Percentiles rank a stretch among this genome's conserved stretches.
phyloP scores from a whole-genome alignment of 2,329 filamentous ascomycete genomes.

The Epichloe glyceriae region DNA sequence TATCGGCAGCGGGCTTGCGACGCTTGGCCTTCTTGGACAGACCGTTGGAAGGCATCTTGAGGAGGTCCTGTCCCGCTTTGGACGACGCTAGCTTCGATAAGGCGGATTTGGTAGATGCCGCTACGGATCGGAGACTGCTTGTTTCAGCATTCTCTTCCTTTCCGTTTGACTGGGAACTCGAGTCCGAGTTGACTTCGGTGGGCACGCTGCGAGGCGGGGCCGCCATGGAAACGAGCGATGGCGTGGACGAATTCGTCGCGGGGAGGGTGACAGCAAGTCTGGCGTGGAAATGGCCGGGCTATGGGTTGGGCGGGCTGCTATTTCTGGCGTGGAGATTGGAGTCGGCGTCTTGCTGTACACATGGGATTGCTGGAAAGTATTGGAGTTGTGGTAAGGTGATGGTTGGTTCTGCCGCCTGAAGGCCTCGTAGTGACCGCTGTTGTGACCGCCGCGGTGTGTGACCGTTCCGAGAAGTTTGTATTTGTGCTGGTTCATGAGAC shows the following conservation, averaged over 20 bases:
- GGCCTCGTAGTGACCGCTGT: slow-evolving; percentile 94
- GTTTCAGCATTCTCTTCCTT: slow-evolving; percentile 34
- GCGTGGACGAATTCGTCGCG: slow-evolving; percentile 21
- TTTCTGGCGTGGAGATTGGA: slow-evolving; percentile 35
- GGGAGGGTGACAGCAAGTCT: slow-evolving; percentile 30
- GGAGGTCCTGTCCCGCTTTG: slow-evolving; percentile 14
- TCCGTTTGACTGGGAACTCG: slow-evolving; percentile 15
- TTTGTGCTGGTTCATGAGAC: slow-evolving; percentile 60
- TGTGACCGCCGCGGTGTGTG: slow-evolving; percentile 88
- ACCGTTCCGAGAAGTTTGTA: slow-evolving; percentile 82
- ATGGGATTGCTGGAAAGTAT: slow-evolving; percentile 62
- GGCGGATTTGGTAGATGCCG: slow-evolving; percentile 42
- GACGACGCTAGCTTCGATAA: slow-evolving; percentile 34
- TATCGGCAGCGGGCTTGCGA: slow-evolving; percentile 47
- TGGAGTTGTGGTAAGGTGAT: slow-evolving; percentile 69
- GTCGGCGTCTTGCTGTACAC: slow-evolving; percentile 55
- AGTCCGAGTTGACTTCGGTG: slow-evolving; percentile 13
- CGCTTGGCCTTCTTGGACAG: slow-evolving; percentile 33
- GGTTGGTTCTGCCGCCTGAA: slow-evolving; percentile 77
- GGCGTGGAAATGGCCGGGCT: slow-evolving; percentile 35
- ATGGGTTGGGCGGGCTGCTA: slow-evolving; percentile 23
- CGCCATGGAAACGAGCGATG: slow-evolving; percentile 23
- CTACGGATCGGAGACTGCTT: slow-evolving; percentile 41
- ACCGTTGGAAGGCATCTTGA: slow-evolving; percentile 10
- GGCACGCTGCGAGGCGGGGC: slow-evolving; percentile 21